Evolutionary conservation across 2,329 filamentous ascomycete species (phyloP), one percentile per base, ranked within the genome.

Genomic region (Zasmidium citrigriseum): DNA sequence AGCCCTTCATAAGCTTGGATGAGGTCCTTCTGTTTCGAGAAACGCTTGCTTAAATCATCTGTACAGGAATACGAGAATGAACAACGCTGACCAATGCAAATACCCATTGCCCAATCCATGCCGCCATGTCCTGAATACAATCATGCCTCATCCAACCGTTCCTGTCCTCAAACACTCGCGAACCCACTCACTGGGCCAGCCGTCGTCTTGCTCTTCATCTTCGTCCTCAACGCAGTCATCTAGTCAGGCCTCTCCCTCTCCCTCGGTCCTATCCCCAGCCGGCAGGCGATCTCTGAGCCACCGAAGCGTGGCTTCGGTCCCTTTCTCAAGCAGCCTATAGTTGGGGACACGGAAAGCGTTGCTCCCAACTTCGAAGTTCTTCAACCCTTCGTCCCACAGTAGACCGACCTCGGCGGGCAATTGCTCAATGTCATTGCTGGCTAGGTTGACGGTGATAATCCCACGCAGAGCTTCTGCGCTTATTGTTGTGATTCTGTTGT

Each of bases 291-390:
- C 89, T 60, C 90, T 83, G 52, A 97, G 75, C 89, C 91, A 96
- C 51, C 86, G 82, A 64, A 97, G 77, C 0, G 91, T 88, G 2
- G 90, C 89, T 67, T 96, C 91, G 0, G 93, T 97, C 0, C 93
- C 93, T 62, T 91, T 89, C 60, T 93, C 89, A 49, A 98, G 77
- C 5, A 96, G 83, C 62, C 89, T 89, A 78, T 89, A 93, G 57
- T 90, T 86, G 0, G 93, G 93, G 27, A 97, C 91, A 27, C 91
- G 83, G 76, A 98, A 98, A 27, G 87, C 83, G 72, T 98, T 98
- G 0, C 92, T 92, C 24, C 84, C 85, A 3, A 96, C 89, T 49
- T 96, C 89, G 10, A 97, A 78, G 54, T 80, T 83, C 74, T 80
- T 89, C 78, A 76, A 85, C 62, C 67, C 86, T 77, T 79, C 80